Evolutionary conservation across 75 land plant species (phyloP).

Genomic region (Pinus albicaulis): DNA sequence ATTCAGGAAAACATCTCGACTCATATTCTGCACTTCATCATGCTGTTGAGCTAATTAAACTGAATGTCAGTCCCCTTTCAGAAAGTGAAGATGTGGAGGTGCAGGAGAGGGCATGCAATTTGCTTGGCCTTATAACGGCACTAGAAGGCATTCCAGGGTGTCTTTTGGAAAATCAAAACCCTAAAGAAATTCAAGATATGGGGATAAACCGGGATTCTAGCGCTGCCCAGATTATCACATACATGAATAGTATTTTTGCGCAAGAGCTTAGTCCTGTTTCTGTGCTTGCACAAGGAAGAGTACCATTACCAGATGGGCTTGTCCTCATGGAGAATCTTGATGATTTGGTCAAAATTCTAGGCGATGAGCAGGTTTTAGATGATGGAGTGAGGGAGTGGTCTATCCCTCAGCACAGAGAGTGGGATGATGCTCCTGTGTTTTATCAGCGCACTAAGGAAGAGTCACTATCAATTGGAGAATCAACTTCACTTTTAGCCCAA

Average conservation of each 20-base stretch:
- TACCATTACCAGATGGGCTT: slow-evolving; percentile 72
- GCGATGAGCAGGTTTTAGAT: slow-evolving; percentile 29
- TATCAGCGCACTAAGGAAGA: slow-evolving; percentile 28
- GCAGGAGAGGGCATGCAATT: slow-evolving; percentile 74
- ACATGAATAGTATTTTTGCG: slow-evolving; percentile 37
- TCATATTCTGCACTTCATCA: slow-evolving; percentile 20
- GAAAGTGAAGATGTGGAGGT: slow-evolving; percentile 72
- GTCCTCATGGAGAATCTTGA: slow-evolving; percentile 60
- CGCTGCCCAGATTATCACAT: slow-evolving; percentile 30
- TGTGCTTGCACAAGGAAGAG: slow-evolving; percentile 68
- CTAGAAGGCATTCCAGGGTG: slow-evolving; percentile 18
- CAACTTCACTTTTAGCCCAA: slow-evolving; percentile 68
- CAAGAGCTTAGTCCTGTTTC: slow-evolving; percentile 82
- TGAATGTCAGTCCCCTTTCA: slow-evolving; percentile 47
- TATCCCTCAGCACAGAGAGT: slow-evolving; percentile 22
- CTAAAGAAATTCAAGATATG: slow-evolving; percentile 10
- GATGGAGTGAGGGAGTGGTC: slow-evolving; percentile 24
- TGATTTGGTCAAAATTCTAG: slow-evolving; percentile 50
- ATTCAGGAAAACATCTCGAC: slow-evolving; percentile 8
- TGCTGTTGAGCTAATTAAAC: slow-evolving; percentile 47
- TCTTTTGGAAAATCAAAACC: neutral
- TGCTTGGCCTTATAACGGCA: slow-evolving; percentile 53
- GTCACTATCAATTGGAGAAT: slow-evolving; percentile 31
- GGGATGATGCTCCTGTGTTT: slow-evolving; percentile 22
- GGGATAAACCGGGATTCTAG: slow-evolving; percentile 5